These are phyloP conservation scores for Cardiospermum halicacabum DNA, from an alignment of 345 rosid genomes.

Conservation along the genomic window DNA sequence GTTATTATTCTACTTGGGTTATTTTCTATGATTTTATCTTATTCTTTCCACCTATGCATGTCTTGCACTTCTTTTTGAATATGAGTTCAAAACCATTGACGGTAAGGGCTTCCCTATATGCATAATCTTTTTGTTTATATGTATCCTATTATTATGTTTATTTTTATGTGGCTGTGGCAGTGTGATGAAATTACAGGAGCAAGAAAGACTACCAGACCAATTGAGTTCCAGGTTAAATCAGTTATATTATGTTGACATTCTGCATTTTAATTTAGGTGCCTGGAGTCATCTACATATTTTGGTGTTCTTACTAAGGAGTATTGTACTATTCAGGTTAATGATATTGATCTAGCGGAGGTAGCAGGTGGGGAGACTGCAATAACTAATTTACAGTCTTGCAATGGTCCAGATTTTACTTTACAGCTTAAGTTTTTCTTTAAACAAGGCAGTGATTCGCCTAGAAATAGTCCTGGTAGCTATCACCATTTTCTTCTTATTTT, in stretches of 20 bases:
- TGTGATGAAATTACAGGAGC: constrained; percentile 50
- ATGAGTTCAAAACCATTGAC: background rate
- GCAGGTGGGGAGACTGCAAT: constrained; percentile 56
- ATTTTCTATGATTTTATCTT: background rate
- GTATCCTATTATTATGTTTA: background rate
- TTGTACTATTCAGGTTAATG: constrained; percentile 43
- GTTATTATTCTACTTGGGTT: background rate
- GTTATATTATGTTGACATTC: background rate
- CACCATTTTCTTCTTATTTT: background rate
- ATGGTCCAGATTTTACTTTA: constrained; percentile 49
- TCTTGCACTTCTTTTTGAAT: background rate
- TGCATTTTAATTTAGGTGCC: background rate
- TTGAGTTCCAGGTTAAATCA: constrained; percentile 50
- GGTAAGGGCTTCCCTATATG: background rate
- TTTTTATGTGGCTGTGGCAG: constrained; percentile 30
- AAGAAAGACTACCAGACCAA: constrained; percentile 50
- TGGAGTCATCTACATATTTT: background rate
- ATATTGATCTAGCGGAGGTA: constrained; percentile 56
- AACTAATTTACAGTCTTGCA: constrained; percentile 62
- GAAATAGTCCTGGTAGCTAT: constrained; percentile 17
- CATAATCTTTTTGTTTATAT: background rate
- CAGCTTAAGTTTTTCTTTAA: constrained; percentile 36
- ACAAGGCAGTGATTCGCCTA: constrained; percentile 11
- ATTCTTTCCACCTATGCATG: background rate
- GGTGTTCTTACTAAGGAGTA: constrained; percentile 2